Percentiles rank a stretch among this genome's conserved stretches.
Evolutionary conservation across 2,329 filamentous ascomycete genomes (phyloP).

Genomic region (Pleoardoris graminearum): DNA sequence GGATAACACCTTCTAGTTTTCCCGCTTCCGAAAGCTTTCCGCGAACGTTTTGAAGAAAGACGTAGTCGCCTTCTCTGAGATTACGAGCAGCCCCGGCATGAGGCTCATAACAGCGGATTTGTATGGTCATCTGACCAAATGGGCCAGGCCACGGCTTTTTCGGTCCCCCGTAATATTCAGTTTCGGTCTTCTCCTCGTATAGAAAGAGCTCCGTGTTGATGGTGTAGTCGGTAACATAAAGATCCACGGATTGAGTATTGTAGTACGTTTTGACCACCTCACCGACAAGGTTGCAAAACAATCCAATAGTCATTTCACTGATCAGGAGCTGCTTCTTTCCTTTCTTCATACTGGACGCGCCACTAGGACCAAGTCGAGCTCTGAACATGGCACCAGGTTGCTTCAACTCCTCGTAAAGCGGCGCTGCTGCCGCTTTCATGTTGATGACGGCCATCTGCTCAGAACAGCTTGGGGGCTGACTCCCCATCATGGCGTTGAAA

Average conservation of each 20-base stretch:
- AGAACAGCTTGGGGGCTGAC: constrained; percentile 11
- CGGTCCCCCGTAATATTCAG: constrained; percentile 25
- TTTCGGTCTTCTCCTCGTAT: constrained; percentile 49
- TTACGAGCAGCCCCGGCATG: constrained; percentile 65
- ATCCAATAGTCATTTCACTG: constrained; percentile 60
- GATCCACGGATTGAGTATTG: constrained; percentile 48
- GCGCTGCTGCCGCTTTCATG: constrained; percentile 28
- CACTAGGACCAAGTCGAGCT: constrained; percentile 6
- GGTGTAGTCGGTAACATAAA: constrained; percentile 86
- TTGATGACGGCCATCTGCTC: constrained; percentile 33
- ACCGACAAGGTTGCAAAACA: constrained; percentile 71
- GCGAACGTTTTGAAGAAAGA: constrained; percentile 72
- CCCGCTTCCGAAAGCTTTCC: constrained; percentile 58
- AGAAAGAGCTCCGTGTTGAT: constrained; percentile 66
- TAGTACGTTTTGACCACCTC: constrained; percentile 66
- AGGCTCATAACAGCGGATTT: constrained; percentile 70
- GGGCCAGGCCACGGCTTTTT: constrained; percentile 70
- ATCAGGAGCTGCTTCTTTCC: constrained; percentile 57
- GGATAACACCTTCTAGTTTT: constrained; percentile 73
- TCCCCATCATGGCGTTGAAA: constrained; percentile 8
- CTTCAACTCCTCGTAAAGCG: not conserved
- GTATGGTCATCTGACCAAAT: constrained; percentile 70
- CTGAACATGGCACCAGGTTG: not conserved
- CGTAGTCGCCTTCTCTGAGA: constrained; percentile 63
- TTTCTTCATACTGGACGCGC: constrained; percentile 32